Base-by-base conservation (phyloP, 2,329 filamentous ascomycete species). In the Colletotrichum tropicicola region DNA sequence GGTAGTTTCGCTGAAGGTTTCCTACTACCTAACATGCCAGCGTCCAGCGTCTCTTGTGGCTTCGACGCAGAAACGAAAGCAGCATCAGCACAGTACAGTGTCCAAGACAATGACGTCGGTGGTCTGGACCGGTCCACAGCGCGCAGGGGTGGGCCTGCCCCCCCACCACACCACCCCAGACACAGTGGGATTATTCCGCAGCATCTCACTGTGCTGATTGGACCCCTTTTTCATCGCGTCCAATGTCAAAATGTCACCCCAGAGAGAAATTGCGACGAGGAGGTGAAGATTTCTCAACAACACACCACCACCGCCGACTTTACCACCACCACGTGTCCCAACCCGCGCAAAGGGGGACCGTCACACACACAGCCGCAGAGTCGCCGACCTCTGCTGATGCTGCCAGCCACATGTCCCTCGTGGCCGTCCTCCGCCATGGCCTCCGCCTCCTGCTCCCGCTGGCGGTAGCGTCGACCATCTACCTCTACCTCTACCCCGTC, bases 401-500 rank as follows among this genome's bases (percentile, higher is more conserved):
- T 51, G 60, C 60, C 44, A 41, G 47, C 78, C 82, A 81, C 80
- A 88, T 87, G 85, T 82, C 78, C 75, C 79, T 81, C 73, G 83
- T 80, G 76, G 78, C 79, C 72, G 75, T 83, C 72, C 81, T 88
- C 74, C 85, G 86, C 81, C 82, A 84, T 82, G 84, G 78, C 76
- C 78, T 88, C 76, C 81, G 84, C 73, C 71, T 88, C 53, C 76
- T 87, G 52, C 74, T 91, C 45, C 89, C 92, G 51, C 73, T 95
- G 74, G 90, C 92, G 63, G 72, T 95, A 73, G 79, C 88, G 68
- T 87, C 88, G 73, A 93, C 92, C 54, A 72, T 89, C 69, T 97
- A 94, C 79, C 85, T 98, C 56, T 98, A 98, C 80, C 82, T 95
- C 39, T 98, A 97, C 75, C 94, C 96, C 8, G 73, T 92, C 70